Base-by-base conservation (phyloP, 176 grass and related monocot species). In the Oropetium thomaeum region DNA sequence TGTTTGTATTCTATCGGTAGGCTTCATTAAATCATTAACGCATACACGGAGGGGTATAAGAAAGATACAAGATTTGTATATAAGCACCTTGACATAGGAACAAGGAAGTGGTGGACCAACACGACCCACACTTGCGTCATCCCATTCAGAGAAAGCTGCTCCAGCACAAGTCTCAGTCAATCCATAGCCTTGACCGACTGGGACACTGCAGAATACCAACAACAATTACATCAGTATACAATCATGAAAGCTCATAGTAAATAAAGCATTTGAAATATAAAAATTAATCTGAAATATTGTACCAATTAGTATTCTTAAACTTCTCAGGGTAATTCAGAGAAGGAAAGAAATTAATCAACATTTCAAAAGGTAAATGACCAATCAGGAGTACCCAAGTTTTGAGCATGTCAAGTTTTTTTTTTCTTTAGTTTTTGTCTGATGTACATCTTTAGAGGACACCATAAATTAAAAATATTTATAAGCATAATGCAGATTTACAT, bases 101-200 rank as follows among this genome's bases (percentile, higher is more conserved):
- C 90, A 93, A 65, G 90, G 90, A 73, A 97, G 87, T 25, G 93
- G 93, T 47, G 90, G 87, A 60, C 93, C 90, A 82, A 93, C 93
- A 76, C 87, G 87, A 34, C 90, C 90, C 52, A 93, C 80, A 58
- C 69, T 82, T 51, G 45, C 77, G 45, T 97, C 93, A 80, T 93
- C 88, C 43, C 59, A 85, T 54, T 97, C 90, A 73, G 83, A 80
- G 80, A 93, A 93, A 28, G 93, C 65, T 77, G 87, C 90, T 49
- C 90, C 93, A 40, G 87, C 93, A 84, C 80, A 84, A n/a, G 93
- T 97, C 79, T 97, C 93, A 9, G 93, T 97, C 65, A 97, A 81
- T 51, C 93, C 93, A 87, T 97, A 97, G 64, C 82, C 93, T 90
- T 97, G 93, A 70, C 89, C 93, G 38, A 97, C 80, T 43, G 84